phyloP scores from a whole-genome alignment of 192 early-diverging fungal species.

The Linnemannia schmuckeri region DNA sequence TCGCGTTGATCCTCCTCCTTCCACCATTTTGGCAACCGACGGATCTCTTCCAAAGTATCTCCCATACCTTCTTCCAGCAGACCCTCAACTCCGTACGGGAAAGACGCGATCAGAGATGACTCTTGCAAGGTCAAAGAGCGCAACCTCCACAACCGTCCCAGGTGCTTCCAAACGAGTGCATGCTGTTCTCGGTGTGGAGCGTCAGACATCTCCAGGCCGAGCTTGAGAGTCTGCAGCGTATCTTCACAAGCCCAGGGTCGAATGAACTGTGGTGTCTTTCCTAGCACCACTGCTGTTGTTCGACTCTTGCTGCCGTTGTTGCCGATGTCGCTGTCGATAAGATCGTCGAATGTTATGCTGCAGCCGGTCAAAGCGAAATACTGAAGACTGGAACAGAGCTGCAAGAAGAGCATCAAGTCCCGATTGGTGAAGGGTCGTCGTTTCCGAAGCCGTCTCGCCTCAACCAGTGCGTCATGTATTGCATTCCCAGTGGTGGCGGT shows the following conservation, averaged over 20 bases:
- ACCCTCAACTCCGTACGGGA: neutral
- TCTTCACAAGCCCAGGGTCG: neutral
- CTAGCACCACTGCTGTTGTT: neutral
- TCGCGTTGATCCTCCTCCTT: neutral
- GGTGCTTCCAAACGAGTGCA: neutral
- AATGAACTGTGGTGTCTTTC: neutral
- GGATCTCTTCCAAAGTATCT: neutral
- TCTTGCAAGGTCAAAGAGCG: neutral
- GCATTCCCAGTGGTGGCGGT: neutral
- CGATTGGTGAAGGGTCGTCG: neutral
- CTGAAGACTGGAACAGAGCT: neutral
- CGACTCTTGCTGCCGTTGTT: neutral
- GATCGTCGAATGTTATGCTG: neutral
- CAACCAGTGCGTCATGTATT: neutral
- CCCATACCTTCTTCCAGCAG: neutral
- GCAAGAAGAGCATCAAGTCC: neutral
- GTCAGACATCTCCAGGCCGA: neutral
- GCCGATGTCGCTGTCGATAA: neutral
- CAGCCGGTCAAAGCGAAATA: neutral
- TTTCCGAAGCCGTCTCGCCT: neutral
- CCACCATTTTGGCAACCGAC: neutral
- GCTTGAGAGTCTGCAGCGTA: neutral
- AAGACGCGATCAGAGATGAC: neutral
- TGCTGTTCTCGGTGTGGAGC: neutral
- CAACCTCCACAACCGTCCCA: neutral